These are phyloP conservation scores for Conidiobolus incongruus DNA, from an alignment of 371 early-diverging fungal genomes.

Conservation along the genomic window DNA sequence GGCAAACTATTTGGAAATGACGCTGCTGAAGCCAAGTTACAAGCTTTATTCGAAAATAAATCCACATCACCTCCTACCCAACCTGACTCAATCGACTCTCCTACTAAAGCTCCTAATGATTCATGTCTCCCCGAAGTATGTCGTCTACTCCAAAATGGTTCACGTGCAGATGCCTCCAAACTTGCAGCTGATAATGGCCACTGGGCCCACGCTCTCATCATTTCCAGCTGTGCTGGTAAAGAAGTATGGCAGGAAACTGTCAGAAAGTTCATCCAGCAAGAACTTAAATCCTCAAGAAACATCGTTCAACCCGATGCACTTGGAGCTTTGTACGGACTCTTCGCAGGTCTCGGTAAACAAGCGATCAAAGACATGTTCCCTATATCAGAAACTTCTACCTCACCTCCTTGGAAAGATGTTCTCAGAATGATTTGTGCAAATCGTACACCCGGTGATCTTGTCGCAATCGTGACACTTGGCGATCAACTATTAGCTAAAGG, in stretches of 20 bases:
- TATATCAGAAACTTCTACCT: neutral
- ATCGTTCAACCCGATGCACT: constrained; percentile 20
- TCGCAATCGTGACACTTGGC: constrained; percentile 49
- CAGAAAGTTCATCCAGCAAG: constrained; percentile 28
- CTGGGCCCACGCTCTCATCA: constrained; percentile 80
- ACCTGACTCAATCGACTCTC: neutral
- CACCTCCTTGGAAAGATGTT: constrained; percentile 31
- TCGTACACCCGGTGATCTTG: constrained; percentile 47
- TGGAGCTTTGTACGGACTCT: constrained; percentile 44
- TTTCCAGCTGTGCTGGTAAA: constrained; percentile 65
- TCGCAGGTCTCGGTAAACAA: constrained; percentile 36
- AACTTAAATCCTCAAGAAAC: neutral
- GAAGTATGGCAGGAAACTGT: constrained; percentile 67
- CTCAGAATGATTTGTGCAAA: constrained; percentile 61
- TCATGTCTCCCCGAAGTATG: constrained; percentile 10
- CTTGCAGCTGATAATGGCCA: constrained; percentile 39
- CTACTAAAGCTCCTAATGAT: constrained; percentile 1
- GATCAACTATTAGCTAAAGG: constrained; percentile 38
- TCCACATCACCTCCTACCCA: constrained; percentile 10
- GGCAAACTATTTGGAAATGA: constrained; percentile 12
- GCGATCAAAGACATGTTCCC: constrained; percentile 4
- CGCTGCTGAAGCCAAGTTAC: constrained; percentile 6
- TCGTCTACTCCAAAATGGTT: constrained; percentile 40
- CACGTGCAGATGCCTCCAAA: constrained; percentile 48
- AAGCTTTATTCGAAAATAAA: constrained; percentile 12